A percentile compares a stretch with the other conserved stretches of the same genome.
Evolutionary conservation across 176 grass and related monocot species (phyloP).

Genomic region (Bromus sterilis): DNA sequence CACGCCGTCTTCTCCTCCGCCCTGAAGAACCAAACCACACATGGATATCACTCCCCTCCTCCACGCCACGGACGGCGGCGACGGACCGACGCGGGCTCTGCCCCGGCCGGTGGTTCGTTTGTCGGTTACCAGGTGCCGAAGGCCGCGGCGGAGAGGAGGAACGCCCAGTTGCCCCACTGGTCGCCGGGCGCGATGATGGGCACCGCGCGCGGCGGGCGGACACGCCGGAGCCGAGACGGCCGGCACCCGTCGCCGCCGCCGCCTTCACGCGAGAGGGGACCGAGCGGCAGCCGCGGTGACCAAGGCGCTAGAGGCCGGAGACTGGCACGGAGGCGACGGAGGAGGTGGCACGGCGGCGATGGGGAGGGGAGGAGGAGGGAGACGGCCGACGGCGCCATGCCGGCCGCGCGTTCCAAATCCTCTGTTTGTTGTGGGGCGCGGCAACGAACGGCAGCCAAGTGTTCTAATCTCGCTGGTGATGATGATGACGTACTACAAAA

Average conservation of each 20-base stretch:
- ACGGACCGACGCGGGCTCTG: background rate
- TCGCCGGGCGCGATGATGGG: constrained; percentile 61
- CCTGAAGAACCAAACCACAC: background rate
- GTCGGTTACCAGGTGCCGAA: constrained; percentile 68
- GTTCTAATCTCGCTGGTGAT: background rate
- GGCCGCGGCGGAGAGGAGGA: constrained; percentile 72
- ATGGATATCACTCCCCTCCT: background rate
- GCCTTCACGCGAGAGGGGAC: background rate
- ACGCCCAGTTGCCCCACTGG: constrained; percentile 81
- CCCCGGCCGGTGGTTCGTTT: background rate
- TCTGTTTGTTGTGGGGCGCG: background rate
- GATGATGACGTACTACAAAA: no score
- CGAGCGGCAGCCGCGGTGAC: background rate
- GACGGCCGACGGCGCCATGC: constrained; percentile 6
- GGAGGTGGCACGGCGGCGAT: background rate
- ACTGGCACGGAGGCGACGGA: background rate
- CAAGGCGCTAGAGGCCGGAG: background rate
- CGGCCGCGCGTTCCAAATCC: background rate
- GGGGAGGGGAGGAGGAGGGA: constrained; percentile 14
- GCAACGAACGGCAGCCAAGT: background rate
- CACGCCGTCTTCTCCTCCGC: constrained; percentile 52
- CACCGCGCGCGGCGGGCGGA: constrained; percentile 3
- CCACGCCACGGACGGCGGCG: background rate
- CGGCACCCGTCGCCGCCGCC: background rate
- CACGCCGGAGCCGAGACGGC: background rate